These are phyloP conservation scores for Tubosaeta sp. DNA, from an alignment of 768 basidiomycete genomes.

Conservation along the genomic window DNA sequence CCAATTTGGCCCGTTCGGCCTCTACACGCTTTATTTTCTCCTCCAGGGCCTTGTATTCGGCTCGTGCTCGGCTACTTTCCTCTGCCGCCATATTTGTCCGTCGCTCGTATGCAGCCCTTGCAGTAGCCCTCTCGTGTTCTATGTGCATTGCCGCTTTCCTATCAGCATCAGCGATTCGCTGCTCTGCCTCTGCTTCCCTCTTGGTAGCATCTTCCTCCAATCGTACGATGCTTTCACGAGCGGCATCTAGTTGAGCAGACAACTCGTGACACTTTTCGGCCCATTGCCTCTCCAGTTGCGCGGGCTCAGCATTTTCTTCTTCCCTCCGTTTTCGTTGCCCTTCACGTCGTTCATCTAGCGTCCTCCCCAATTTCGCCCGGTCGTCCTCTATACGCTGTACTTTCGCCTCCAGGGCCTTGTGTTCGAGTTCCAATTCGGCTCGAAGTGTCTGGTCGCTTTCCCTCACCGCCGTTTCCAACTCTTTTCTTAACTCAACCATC, in stretches of 20 bases:
- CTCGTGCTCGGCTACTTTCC: too few relatives aligned
- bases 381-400: background rate
- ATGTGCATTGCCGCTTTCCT: too few relatives aligned
- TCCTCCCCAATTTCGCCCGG: background rate
- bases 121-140: too few relatives aligned
- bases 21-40: too few relatives aligned
- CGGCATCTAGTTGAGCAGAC: background rate
- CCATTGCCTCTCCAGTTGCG: background rate
- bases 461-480: slow-evolving; percentile 38
- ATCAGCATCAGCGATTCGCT: too few relatives aligned
- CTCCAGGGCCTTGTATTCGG: too few relatives aligned
- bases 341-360: slow-evolving; percentile 1
- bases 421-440: slow-evolving; percentile 3
- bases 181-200: too few relatives aligned
- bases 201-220: too few relatives aligned
- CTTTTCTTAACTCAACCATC: slow-evolving; percentile 36
- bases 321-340: background rate
- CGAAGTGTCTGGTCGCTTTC: background rate
- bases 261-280: background rate
- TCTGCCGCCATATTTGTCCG: too few relatives aligned
- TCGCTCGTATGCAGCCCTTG: too few relatives aligned
- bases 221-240: background rate
- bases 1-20: too few relatives aligned
- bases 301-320: background rate
- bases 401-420: slow-evolving; percentile 1